A percentile compares a stretch with the other conserved stretches of the same genome.
Conservation (phyloP, 2,329 filamentous ascomycete species). For the Clonostachys byssicola region DNA sequence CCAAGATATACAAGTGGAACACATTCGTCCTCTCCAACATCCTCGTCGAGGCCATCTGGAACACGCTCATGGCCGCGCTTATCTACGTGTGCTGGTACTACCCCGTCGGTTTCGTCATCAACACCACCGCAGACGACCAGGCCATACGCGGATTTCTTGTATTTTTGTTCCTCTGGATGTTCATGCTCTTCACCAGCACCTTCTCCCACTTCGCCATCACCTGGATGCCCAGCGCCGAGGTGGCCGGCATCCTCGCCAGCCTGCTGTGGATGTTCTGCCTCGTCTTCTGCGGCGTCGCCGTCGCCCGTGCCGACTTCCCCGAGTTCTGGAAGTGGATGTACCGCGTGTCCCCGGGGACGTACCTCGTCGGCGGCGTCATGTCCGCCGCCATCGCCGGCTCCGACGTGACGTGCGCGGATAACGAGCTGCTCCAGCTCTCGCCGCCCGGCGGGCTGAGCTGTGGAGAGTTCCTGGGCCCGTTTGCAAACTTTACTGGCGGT, state of each 20-base stretch:
- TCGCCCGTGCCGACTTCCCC: conserved; percentile 55
- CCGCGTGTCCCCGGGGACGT: conserved; percentile 69
- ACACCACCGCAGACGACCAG: conserved; percentile 25
- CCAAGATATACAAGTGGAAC: conserved; percentile 80
- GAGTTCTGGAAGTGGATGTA: conserved; percentile 79
- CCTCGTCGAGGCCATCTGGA: conserved; percentile 77
- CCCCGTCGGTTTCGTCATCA: conserved; percentile 54
- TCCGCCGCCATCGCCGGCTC: conserved; percentile 60
- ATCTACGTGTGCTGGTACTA: conserved; percentile 49
- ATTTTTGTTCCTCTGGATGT: conserved; percentile 61
- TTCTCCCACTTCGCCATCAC: conserved; percentile 64
- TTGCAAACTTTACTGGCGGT: conserved; percentile 44
- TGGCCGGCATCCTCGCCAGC: conserved; percentile 64
- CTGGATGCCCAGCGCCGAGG: conserved; percentile 59
- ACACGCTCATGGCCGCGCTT: conserved; percentile 55
- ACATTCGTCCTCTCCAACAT: conserved; percentile 82
- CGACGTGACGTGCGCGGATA: conserved; percentile 53
- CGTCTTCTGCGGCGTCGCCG: conserved; percentile 64
- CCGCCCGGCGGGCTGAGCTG: conserved; percentile 52
- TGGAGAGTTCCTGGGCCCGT: conserved; percentile 42
- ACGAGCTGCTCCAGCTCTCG: conserved; percentile 61
- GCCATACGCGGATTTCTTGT: conserved; percentile 56
- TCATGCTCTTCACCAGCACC: conserved; percentile 65
- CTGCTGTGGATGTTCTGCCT: conserved; percentile 60
- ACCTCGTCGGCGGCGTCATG: conserved; percentile 64